These are phyloP conservation scores for Candida freyschussii DNA, from an alignment of 1,139 yeast species.

Conservation along the genomic window DNA sequence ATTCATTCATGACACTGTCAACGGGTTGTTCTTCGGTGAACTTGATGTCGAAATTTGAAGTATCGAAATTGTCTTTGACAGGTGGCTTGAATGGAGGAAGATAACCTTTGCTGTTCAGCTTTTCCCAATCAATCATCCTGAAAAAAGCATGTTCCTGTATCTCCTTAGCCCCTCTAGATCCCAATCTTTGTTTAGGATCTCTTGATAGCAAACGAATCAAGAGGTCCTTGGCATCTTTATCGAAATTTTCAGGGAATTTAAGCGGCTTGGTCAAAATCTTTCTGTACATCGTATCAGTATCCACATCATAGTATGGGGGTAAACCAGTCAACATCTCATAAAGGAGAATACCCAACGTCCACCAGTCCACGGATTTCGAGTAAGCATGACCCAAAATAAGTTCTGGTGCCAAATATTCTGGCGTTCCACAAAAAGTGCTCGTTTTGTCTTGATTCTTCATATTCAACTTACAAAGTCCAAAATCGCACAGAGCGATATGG, in stretches of 20 bases:
- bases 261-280: conserved; percentile 87
- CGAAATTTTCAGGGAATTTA: conserved; percentile 84
- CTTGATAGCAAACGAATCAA: conserved; percentile 72
- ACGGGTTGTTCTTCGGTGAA: conserved; percentile 92
- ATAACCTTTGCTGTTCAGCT: conserved; percentile 78
- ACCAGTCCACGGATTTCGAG: conserved; percentile 94
- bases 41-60: conserved; percentile 89
- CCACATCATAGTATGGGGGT: conserved; percentile 95
- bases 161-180: conserved; percentile 75
- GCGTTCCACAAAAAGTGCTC: conserved; percentile 94
- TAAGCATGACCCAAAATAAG: conserved; percentile 87
- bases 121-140: conserved; percentile 87
- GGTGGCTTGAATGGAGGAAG: conserved; percentile 96
- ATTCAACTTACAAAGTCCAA: conserved; percentile 91
- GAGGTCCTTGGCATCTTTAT: conserved; percentile 82
- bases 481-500: conserved; percentile 95
- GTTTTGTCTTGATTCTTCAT: conserved; percentile 89
- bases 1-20: conserved; percentile 93
- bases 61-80: conserved; percentile 80
- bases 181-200: conserved; percentile 78
- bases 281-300: conserved; percentile 90
- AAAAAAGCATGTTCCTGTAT: conserved; percentile 85
- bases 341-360: conserved; percentile 92
- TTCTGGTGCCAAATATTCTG: conserved; percentile 95
- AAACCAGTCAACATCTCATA: conserved; percentile 96